Conservation (phyloP, 345 rosid genomes). For the Rhizophora apiculata region DNA sequence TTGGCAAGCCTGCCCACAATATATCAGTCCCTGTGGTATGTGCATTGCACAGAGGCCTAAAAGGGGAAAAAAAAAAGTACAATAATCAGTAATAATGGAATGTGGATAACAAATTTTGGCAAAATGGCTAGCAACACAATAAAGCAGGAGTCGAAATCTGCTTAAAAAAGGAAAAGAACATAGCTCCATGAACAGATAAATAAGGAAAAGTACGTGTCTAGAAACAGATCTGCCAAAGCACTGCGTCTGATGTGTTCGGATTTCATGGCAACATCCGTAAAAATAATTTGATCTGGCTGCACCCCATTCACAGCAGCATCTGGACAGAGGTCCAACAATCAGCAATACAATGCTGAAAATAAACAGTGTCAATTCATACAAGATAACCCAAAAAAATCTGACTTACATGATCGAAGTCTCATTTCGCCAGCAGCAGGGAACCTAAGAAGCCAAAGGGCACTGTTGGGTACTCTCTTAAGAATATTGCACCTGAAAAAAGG, state of each 20-base stretch:
- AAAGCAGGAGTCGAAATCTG: neutral
- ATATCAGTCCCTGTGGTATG: slow-evolving; percentile 99
- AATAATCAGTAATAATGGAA: neutral
- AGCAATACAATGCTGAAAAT: neutral
- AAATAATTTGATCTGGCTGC: slow-evolving; percentile 85
- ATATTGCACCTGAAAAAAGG: slow-evolving; percentile 72
- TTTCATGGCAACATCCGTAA: slow-evolving; percentile 99
- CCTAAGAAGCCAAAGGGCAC: slow-evolving; percentile 98
- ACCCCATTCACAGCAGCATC: slow-evolving; percentile 89
- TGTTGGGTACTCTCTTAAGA: slow-evolving; percentile 90
- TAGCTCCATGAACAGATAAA: neutral
- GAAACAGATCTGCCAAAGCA: slow-evolving; percentile 91
- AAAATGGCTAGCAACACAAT: too few relatives aligned
- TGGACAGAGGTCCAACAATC: slow-evolving; percentile 27
- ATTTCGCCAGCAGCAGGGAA: slow-evolving; percentile 99
- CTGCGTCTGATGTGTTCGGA: slow-evolving; percentile 90
- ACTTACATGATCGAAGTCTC: slow-evolving; percentile 83
- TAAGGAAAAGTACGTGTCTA: slow-evolving; percentile 62
- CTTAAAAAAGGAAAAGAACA: neutral
- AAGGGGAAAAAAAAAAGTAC: slow-evolving; percentile 4
- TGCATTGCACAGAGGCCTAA: slow-evolving; percentile 93
- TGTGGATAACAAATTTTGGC: too few relatives aligned
- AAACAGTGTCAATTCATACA: neutral
- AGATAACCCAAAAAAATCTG: neutral
- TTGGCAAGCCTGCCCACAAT: slow-evolving; percentile 97